These are phyloP conservation scores for Hyaloscypha bicolor DNA, from an alignment of 495 filamentous ascomycete species.

Conservation along the genomic window DNA sequence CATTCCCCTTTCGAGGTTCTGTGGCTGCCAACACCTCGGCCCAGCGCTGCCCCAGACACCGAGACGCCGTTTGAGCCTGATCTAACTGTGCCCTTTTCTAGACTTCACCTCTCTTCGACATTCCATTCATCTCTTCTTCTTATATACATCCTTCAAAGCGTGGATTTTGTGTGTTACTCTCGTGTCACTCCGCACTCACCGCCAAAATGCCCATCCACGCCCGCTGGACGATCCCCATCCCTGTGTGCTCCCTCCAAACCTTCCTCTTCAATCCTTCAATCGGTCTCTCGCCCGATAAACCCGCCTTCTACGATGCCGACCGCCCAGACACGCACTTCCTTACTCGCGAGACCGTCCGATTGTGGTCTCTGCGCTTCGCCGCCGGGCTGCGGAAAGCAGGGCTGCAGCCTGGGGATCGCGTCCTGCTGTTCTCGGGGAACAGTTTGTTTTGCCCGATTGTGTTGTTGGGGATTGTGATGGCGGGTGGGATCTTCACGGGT, in stretches of 20 bases:
- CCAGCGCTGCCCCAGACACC: background rate
- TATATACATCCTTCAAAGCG: too few relatives aligned
- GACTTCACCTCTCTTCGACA: too few relatives aligned
- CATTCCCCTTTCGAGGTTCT: too few relatives aligned
- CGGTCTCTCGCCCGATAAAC: slow-evolving; percentile 38
- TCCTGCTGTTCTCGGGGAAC: slow-evolving; percentile 73
- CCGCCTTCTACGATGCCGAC: slow-evolving; percentile 54
- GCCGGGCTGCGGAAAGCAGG: slow-evolving; percentile 67
- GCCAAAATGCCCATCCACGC: slow-evolving; percentile 36
- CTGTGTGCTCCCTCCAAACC: slow-evolving; percentile 42
- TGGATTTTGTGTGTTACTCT: background rate
- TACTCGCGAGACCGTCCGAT: slow-evolving; percentile 60
- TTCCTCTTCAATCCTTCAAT: slow-evolving; percentile 40
- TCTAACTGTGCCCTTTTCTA: too few relatives aligned
- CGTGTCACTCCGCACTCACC: background rate
- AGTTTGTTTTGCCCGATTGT: slow-evolving; percentile 52
- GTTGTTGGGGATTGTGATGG: slow-evolving; percentile 49
- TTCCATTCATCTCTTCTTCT: too few relatives aligned
- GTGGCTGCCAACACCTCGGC: background rate
- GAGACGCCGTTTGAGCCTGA: too few relatives aligned
- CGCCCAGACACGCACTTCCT: slow-evolving; percentile 58
- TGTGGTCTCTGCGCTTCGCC: slow-evolving; percentile 72
- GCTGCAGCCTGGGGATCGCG: slow-evolving; percentile 67
- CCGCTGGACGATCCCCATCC: slow-evolving; percentile 43
- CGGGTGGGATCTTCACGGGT: slow-evolving; percentile 52